Evolutionary conservation across 2,329 filamentous ascomycete genomes (phyloP), one percentile per base, ranked within the genome.

Genomic region (Aulographum hederae): DNA sequence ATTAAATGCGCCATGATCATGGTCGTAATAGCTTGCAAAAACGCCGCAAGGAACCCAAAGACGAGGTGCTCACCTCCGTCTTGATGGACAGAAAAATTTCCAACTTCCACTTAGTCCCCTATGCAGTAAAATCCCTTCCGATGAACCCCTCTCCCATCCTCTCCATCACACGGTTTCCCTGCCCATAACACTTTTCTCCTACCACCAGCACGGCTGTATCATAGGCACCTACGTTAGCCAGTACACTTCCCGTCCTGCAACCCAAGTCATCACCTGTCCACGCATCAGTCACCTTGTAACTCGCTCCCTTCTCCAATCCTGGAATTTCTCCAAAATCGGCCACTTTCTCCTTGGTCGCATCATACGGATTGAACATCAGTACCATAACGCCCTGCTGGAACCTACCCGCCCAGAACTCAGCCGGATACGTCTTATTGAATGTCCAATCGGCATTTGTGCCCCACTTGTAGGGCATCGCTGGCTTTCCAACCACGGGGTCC

Each of bases 401-500:
- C 16, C 44, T 44, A 1, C 63, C 62, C 1, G 55, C 49, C 60
- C 60, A 67, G 44, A 56, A 65, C 44, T 64, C 57, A 2, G 63
- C 61, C 3, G 62, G 63, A 33, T 57, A 46, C 0, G 52, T 55
- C 12, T 45, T 40, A 38, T 69, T 61, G 43, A 56, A 67, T 0
- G 61, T 63, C 42, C 55, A 59, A 39, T 65, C 56, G 0, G 54
- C 46, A 37, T 67, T 66, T 3, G 53, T 47, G 1, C 63, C 65
- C 59, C 58, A 61, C n/a, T 45, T 47, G 38, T 55, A 61, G 2
- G 48, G 51, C 38, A 43, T 45, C 5, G 51, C 48, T 1, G 52
- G 50, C 3, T 50, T 39, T 5, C 58, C 60, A n/a, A 49, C 52
- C 4, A 53, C 43, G n/a, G 51, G 38, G 32, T 58, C 52, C 37